Percentiles rank a stretch among this genome's conserved stretches.
phyloP scores from a whole-genome alignment of 139 green algal genomes.

The Deuterostichococcus epilithicus region DNA sequence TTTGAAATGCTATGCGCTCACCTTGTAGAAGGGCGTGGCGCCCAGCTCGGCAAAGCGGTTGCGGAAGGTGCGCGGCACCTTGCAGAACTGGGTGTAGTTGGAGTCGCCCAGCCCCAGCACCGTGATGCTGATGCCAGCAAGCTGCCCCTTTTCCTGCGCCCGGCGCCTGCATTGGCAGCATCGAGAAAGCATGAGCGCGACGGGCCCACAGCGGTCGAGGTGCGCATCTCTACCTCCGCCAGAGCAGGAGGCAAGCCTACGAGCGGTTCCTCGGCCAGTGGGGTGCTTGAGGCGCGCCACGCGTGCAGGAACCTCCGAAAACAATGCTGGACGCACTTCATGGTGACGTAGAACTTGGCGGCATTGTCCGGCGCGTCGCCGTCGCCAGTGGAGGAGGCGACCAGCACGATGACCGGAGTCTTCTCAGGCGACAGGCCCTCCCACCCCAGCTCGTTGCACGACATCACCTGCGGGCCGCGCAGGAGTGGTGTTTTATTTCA shows the following conservation, averaged over 20 bases:
- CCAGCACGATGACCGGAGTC: conserved; percentile 43
- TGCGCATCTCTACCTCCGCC: too few relatives aligned
- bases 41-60: conserved; percentile 73
- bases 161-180: background rate
- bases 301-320: too few relatives aligned
- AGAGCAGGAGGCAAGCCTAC: too few relatives aligned
- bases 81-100: conserved; percentile 96
- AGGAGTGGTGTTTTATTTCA: background rate
- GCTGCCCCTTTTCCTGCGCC: conserved; percentile 7
- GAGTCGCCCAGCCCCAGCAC: conserved; percentile 90
- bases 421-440: conserved; percentile 40
- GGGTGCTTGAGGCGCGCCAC: too few relatives aligned
- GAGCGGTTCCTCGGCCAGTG: too few relatives aligned
- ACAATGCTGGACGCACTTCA: conserved; percentile 6
- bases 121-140: conserved; percentile 78
- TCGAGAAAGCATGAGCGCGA: too few relatives aligned
- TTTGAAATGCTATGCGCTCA: too few relatives aligned
- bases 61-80: conserved; percentile 65
- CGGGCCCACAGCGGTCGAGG: too few relatives aligned
- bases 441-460: conserved; percentile 75
- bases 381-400: conserved; percentile 78
- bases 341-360: conserved; percentile 54
- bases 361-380: conserved; percentile 94
- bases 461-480: conserved; percentile 36
- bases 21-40: conserved; percentile 66